A percentile compares a stretch with the other conserved stretches of the same genome.
phyloP scores from a whole-genome alignment of 345 rosid species.

The Brassica carinata region DNA sequence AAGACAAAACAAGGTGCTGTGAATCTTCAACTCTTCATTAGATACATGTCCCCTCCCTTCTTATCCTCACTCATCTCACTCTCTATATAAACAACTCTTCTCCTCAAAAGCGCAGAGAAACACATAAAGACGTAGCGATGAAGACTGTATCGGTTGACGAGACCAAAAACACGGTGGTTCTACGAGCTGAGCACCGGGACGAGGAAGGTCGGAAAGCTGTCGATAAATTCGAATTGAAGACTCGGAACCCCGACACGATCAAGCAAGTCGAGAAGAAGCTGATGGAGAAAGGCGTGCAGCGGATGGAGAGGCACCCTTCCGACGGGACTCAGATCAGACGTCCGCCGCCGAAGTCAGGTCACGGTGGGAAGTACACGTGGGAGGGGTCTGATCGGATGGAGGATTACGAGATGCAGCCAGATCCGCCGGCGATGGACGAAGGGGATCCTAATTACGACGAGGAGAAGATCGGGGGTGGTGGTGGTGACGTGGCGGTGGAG shows the following conservation, averaged over 20 bases:
- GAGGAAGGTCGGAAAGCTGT: conserved; percentile 55
- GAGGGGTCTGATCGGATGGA: conserved; percentile 60
- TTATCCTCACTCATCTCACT: background rate
- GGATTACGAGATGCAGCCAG: conserved; percentile 53
- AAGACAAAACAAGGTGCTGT: conserved; percentile 1
- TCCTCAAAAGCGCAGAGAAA: background rate
- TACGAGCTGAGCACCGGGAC: conserved; percentile 47
- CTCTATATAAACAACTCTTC: conserved; percentile 14
- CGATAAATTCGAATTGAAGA: conserved; percentile 48
- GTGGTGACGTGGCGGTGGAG: conserved; percentile 47
- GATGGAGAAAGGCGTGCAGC: conserved; percentile 62
- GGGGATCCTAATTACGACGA: conserved; percentile 84
- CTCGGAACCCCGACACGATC: conserved; percentile 59
- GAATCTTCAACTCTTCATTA: conserved; percentile 23
- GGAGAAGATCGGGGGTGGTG: conserved; percentile 37
- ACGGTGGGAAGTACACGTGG: conserved; percentile 93
- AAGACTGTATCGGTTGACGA: conserved; percentile 46
- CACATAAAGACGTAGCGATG: background rate
- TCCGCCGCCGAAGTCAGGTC: conserved; percentile 75
- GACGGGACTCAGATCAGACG: conserved; percentile 57
- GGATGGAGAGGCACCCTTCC: conserved; percentile 78
- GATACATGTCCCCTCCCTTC: conserved; percentile 23
- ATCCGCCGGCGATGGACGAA: conserved; percentile 68
- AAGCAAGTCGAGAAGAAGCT: conserved; percentile 70
- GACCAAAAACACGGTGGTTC: conserved; percentile 50